Conservation (phyloP, 441 rosid species). For the Aquilaria agallochum region DNA sequence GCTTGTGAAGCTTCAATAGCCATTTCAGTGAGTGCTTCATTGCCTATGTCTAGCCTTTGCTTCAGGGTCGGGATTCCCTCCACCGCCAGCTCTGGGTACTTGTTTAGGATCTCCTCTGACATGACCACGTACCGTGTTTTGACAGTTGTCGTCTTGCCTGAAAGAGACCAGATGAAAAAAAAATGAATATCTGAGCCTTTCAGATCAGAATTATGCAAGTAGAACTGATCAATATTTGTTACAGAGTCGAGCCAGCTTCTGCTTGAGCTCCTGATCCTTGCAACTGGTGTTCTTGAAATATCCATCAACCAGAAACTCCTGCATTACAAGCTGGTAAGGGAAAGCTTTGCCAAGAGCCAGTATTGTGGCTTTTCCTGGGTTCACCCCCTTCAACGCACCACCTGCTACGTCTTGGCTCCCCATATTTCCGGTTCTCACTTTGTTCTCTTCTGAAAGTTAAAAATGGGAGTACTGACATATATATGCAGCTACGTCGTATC, state of each 20-base stretch:
- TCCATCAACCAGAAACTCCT: conserved; percentile 88
- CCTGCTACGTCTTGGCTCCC: conserved; percentile 41
- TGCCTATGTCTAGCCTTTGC: conserved; percentile 76
- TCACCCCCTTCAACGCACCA: conserved; percentile 32
- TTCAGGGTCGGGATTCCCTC: conserved; percentile 83
- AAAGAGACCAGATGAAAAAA: conserved; percentile 3
- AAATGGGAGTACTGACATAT: not conserved
- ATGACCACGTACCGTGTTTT: conserved; percentile 95
- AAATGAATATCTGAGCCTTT: conserved; percentile 4
- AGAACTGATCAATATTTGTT: conserved; percentile 19
- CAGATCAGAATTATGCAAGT: not conserved
- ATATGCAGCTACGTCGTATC: conserved; percentile 12
- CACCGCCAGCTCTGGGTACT: conserved; percentile 79
- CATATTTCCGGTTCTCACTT: conserved; percentile 25
- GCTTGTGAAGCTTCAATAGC: conserved; percentile 78
- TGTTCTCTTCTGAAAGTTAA: conserved; percentile 6
- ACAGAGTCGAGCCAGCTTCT: conserved; percentile 86
- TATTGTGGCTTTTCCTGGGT: conserved; percentile 72
- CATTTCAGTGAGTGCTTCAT: conserved; percentile 84
- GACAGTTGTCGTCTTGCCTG: conserved; percentile 96
- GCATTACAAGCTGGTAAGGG: conserved; percentile 98
- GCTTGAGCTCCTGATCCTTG: conserved; percentile 84
- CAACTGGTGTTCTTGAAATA: conserved; percentile 91
- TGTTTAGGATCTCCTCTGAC: conserved; percentile 84
- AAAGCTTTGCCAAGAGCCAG: conserved; percentile 92